Evolutionary conservation across 139 green algal species (phyloP).

Genomic region (Haematococcus lacustris): DNA sequence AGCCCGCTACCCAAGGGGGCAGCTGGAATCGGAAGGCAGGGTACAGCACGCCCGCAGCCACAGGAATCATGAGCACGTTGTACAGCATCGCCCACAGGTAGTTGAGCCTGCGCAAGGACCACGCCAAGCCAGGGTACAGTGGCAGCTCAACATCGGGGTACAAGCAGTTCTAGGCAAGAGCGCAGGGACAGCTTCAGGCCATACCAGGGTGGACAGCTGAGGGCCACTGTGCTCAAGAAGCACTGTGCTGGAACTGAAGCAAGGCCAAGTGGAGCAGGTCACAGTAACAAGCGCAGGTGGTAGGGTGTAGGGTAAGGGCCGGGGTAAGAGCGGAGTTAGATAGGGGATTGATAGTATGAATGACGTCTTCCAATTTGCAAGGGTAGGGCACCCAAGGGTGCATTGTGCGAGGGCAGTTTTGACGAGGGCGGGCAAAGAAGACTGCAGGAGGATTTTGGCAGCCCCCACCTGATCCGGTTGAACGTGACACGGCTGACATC

Average conservation of each 20-base stretch:
- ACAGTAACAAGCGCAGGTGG: neutral
- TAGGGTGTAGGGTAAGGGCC: neutral
- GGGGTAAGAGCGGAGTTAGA: neutral
- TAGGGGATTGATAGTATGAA: neutral
- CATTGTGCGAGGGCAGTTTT: neutral
- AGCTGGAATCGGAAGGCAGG: slow-evolving; percentile 62
- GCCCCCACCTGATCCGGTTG: slow-evolving; percentile 60
- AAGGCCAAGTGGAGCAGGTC: neutral
- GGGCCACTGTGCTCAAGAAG: too few relatives aligned
- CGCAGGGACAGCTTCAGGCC: too few relatives aligned
- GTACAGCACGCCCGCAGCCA: slow-evolving; percentile 71
- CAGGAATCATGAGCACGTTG: slow-evolving; percentile 73
- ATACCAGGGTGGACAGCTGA: too few relatives aligned
- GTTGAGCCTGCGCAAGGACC: slow-evolving; percentile 71
- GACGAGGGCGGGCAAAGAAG: neutral
- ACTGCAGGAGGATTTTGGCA: neutral
- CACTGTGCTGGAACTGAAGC: too few relatives aligned
- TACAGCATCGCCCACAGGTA: slow-evolving; percentile 93
- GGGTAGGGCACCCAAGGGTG: too few relatives aligned
- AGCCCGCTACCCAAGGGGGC: slow-evolving; percentile 87
- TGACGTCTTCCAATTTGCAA: too few relatives aligned
- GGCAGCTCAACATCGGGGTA: too few relatives aligned
- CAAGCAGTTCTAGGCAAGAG: too few relatives aligned
- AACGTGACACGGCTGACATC: slow-evolving; percentile 82
- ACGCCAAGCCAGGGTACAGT: too few relatives aligned